Percentiles rank a stretch among this genome's conserved stretches.
phyloP scores from a whole-genome alignment of 148 eudicot species.

The Silene latifolia region DNA sequence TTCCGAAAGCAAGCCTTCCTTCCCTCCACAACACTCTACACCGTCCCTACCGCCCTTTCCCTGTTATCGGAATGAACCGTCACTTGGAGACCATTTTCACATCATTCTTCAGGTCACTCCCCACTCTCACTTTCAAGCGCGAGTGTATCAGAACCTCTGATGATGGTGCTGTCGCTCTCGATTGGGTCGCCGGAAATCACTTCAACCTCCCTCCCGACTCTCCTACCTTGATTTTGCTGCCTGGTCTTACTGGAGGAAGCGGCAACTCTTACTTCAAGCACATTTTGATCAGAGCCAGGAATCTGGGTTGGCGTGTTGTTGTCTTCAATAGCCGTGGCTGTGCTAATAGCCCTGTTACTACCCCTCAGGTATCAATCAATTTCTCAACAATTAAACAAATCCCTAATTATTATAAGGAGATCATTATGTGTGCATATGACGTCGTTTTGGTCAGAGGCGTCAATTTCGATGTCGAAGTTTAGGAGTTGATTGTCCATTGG shows the following conservation, averaged over 20 bases:
- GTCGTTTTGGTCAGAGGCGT: too few species aligned
- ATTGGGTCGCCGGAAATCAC: constrained; percentile 85
- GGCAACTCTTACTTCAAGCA: constrained; percentile 80
- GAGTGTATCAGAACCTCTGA: constrained; percentile 75
- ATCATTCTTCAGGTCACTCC: constrained; percentile 60
- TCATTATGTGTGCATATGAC: too few species aligned
- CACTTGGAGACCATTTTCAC: constrained; percentile 91
- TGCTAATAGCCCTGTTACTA: constrained; percentile 74
- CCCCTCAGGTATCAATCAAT: constrained; percentile 75
- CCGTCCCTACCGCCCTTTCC: constrained; percentile 56
- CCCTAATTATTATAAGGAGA: too few species aligned
- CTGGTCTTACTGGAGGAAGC: constrained; percentile 96
- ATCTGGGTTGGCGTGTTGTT: constrained; percentile 72
- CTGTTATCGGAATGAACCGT: constrained; percentile 53
- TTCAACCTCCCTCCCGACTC: constrained; percentile 37
- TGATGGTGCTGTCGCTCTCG: constrained; percentile 73
- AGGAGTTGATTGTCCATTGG: too few species aligned
- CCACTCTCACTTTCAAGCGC: constrained; percentile 53
- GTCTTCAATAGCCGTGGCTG: constrained; percentile 96
- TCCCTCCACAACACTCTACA: constrained; percentile 37
- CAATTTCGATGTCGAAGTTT: too few species aligned
- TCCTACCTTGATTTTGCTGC: constrained; percentile 78
- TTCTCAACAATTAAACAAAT: too few species aligned
- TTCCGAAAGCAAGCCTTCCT: too few species aligned
- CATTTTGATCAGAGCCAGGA: constrained; percentile 68